Percentiles rank a stretch among this genome's conserved stretches.
These are phyloP conservation scores for Fomitopsis palustris DNA, from an alignment of 1,284 basidiomycete species.

Conservation along the genomic window DNA sequence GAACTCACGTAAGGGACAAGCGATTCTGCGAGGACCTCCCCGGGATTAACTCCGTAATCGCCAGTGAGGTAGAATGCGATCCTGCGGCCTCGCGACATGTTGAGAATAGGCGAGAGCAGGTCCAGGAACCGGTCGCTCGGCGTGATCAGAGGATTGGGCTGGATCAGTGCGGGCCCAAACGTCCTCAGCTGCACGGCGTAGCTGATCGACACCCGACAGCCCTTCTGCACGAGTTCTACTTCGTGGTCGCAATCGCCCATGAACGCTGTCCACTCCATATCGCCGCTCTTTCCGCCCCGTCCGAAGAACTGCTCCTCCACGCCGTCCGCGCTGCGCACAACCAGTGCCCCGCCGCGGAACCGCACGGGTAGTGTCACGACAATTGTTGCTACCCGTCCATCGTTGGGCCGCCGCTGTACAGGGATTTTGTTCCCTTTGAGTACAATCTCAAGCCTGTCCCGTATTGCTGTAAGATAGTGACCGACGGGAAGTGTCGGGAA, in stretches of 20 bases:
- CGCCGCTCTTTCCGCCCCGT: conserved; percentile 56
- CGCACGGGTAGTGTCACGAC: conserved; percentile 70
- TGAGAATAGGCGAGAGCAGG: conserved; percentile 63
- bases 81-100: conserved; percentile 62
- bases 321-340: conserved; percentile 55
- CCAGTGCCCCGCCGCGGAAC: conserved; percentile 62
- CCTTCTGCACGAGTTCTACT: conserved; percentile 65
- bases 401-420: conserved; percentile 52
- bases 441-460: conserved; percentile 69
- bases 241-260: conserved; percentile 70
- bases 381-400: conserved; percentile 68
- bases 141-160: conserved; percentile 57
- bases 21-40: conserved; percentile 64
- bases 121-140: conserved; percentile 75
- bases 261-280: conserved; percentile 75
- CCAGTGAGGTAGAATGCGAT: conserved; percentile 69
- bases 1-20: conserved; percentile 63
- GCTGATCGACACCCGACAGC: conserved; percentile 63
- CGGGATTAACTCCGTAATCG: conserved; percentile 72
- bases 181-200: conserved; percentile 68
- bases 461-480: conserved; percentile 62
- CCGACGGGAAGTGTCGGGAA: conserved; percentile 67
- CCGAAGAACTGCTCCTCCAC: conserved; percentile 60
- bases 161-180: conserved; percentile 53
- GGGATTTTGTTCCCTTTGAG: conserved; percentile 56